Evolutionary conservation across 148 eudicot species (phyloP), one percentile per base, ranked within the genome.

Genomic region (Fagopyrum homotropicum): DNA sequence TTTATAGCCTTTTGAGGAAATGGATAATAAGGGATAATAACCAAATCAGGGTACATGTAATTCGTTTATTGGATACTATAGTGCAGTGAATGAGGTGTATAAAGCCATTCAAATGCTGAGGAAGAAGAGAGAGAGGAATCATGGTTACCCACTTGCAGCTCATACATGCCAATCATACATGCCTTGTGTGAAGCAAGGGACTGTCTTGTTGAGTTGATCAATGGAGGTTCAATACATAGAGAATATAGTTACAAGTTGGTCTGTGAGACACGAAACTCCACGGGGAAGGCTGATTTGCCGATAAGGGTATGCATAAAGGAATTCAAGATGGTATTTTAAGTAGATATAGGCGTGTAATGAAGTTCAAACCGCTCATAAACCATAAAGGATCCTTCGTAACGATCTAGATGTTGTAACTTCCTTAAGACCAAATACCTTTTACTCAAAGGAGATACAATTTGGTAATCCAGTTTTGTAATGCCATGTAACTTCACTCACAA

Each of bases 211-310:
- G 94, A 89, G 84, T 82, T 93, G 80, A 90, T 86, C 47, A 69
- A 84, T 64, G 78, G 87, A 43, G 94, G 98, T 43, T 91, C 85
- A 6, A 75, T 88, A 77, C 97, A 97, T 14, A 88, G 98, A 73
- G 98, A 91, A 76, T 89, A 86, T 77, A 91, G 91, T 17, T 93
- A 91, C 69, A 89, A 75, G 78, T 59, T 93, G 75, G 89, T 93
- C 47, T 48, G 83, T 76, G 82, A 83, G 59, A 77, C 75, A 22
- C 52, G 91, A 52, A 59, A 78, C 16, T 79, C 83, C 3, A 77
- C 61, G n/a, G 94, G 89, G 64, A 66, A 79, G 78, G 55, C 61
- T 64, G 72, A 84, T 75, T 72, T 89, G 84, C 73, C 26, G 90
- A 88, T 73, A 78, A 80, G n/a, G 77, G 72, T 61, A 45, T 75